phyloP scores from a whole-genome alignment of 306 rosid species.

The Glycine latifolia region DNA sequence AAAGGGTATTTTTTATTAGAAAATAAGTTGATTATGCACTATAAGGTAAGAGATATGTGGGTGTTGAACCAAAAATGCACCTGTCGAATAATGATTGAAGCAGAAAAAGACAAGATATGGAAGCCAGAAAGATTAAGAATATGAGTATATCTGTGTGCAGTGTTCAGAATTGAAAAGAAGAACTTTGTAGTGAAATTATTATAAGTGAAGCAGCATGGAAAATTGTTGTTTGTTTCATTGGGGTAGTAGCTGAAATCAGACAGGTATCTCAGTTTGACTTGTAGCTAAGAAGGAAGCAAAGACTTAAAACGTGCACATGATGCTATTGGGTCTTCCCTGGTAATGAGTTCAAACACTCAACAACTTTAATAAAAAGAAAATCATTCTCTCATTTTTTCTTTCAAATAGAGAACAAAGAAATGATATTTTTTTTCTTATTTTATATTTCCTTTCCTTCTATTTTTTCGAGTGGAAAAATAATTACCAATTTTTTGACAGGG shows the following conservation, averaged over 20 bases:
- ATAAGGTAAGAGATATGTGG: neutral
- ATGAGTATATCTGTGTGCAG: neutral
- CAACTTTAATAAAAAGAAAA: neutral
- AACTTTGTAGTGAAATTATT: neutral
- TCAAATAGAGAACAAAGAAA: neutral
- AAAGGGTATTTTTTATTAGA: neutral
- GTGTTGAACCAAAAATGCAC: conserved; percentile 19
- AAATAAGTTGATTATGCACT: neutral
- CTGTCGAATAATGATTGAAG: neutral
- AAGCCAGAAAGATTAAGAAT: neutral
- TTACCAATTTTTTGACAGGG: neutral
- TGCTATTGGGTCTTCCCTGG: conserved; percentile 8
- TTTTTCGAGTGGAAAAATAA: neutral
- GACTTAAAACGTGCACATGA: conserved; percentile 21
- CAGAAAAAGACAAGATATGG: conserved; percentile 1
- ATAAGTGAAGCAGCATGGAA: conserved; percentile 15
- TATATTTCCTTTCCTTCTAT: neutral
- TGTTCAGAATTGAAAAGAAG: conserved; percentile 19
- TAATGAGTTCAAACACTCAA: neutral
- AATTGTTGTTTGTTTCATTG: neutral
- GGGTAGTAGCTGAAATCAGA: conserved; percentile 38
- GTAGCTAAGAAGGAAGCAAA: conserved; percentile 44
- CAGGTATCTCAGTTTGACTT: conserved; percentile 57
- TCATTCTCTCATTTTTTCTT: neutral
- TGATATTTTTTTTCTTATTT: neutral